Conservation (phyloP, 352 stramenopile species). For the Phytophthora pini region DNA sequence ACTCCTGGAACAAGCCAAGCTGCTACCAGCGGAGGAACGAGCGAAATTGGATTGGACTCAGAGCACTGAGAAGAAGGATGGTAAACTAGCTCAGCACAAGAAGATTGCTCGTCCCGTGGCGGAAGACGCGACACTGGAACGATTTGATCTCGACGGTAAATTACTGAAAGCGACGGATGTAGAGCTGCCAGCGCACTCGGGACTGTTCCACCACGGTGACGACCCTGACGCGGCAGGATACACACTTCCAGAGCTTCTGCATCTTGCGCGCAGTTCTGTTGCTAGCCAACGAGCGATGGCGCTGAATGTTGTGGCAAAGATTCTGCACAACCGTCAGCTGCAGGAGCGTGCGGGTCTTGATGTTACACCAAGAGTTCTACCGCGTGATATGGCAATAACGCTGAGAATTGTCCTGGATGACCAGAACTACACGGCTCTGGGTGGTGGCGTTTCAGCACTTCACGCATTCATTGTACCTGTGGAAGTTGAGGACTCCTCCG, state of each 20-base stretch:
- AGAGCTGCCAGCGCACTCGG: slow-evolving; percentile 55
- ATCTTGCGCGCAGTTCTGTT: slow-evolving; percentile 75
- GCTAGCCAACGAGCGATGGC: slow-evolving; percentile 76
- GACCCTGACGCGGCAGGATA: slow-evolving; percentile 76
- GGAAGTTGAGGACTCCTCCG: slow-evolving; percentile 1
- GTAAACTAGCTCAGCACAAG: slow-evolving; percentile 13
- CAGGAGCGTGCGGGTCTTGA: slow-evolving; percentile 20
- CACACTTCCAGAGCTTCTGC: slow-evolving; percentile 74
- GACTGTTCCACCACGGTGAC: slow-evolving; percentile 84
- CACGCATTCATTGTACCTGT: slow-evolving; percentile 62
- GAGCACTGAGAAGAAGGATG: slow-evolving; percentile 16
- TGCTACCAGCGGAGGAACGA: slow-evolving; percentile 69
- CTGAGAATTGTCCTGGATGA: slow-evolving; percentile 67
- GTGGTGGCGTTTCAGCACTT: slow-evolving; percentile 51
- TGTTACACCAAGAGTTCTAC: slow-evolving; percentile 42
- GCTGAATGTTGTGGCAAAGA: slow-evolving; percentile 65
- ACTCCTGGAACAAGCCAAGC: slow-evolving; percentile 46
- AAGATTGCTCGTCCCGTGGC: slow-evolving; percentile 16
- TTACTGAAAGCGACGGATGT: slow-evolving; percentile 27
- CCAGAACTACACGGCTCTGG: slow-evolving; percentile 69
- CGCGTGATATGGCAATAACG: slow-evolving; percentile 53
- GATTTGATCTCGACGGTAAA: slow-evolving; percentile 75
- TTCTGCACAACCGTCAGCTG: slow-evolving; percentile 53
- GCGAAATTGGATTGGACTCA: slow-evolving; percentile 85
- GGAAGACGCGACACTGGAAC: slow-evolving; percentile 51